phyloP scores from a whole-genome alignment of 805 yeast species.

The Lachancea sp. region DNA sequence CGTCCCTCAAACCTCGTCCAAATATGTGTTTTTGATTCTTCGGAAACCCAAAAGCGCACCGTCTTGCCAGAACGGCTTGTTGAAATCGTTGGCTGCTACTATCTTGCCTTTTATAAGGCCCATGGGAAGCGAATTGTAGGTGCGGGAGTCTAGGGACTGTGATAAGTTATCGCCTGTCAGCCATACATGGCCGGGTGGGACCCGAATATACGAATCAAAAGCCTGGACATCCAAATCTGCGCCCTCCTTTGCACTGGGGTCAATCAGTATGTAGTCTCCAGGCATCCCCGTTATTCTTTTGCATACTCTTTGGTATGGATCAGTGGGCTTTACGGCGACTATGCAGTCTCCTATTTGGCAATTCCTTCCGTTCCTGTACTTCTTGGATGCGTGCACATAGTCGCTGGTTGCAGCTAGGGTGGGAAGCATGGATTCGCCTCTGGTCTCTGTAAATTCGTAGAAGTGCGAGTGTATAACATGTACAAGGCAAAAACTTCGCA shows the following conservation, averaged over 20 bases:
- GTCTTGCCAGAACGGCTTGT: slow-evolving; percentile 39
- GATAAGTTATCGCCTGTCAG: slow-evolving; percentile 91
- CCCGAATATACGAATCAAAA: slow-evolving; percentile 50
- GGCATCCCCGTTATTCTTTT: slow-evolving; percentile 95
- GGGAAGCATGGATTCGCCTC: slow-evolving; percentile 95
- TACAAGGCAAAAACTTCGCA: slow-evolving; percentile 54
- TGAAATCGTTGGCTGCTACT: slow-evolving; percentile 58
- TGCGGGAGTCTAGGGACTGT: slow-evolving; percentile 81
- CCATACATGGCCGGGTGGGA: slow-evolving; percentile 96
- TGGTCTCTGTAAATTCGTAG: slow-evolving; percentile 72
- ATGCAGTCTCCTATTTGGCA: slow-evolving; percentile 78
- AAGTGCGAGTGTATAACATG: slow-evolving; percentile 64
- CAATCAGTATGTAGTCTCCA: slow-evolving; percentile 76
- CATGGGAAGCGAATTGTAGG: slow-evolving; percentile 85
- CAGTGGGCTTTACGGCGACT: slow-evolving; percentile 85
- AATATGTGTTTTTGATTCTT: slow-evolving; percentile 46
- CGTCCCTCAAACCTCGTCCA: slow-evolving; percentile 27
- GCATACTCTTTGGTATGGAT: slow-evolving; percentile 79
- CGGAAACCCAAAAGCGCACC: slow-evolving; percentile 48
- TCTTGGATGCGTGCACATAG: slow-evolving; percentile 70
- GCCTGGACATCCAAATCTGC: slow-evolving; percentile 9
- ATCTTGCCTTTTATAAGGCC: slow-evolving; percentile 84
- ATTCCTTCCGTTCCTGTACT: slow-evolving; percentile 55
- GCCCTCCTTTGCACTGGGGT: slow-evolving; percentile 51
- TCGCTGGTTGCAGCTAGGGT: slow-evolving; percentile 71